Evolutionary conservation across 1,284 basidiomycete genomes (phyloP).

Genomic region (Trametes hirsuta): DNA sequence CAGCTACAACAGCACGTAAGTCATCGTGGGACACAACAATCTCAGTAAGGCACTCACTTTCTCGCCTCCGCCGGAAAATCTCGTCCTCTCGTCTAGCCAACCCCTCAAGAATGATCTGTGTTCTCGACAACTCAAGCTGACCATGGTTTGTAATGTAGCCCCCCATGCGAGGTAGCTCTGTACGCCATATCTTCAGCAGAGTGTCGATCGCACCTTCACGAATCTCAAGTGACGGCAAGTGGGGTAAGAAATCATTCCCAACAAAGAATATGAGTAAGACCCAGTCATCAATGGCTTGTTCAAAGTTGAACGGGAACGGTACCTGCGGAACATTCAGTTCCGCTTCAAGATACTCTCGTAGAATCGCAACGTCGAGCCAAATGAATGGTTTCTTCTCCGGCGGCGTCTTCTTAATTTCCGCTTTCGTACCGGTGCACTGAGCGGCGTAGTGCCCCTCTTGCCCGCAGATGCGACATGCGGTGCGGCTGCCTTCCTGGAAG

Average conservation of each 20-base stretch:
- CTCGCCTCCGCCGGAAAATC: slow-evolving; percentile 91
- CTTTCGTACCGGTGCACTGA: slow-evolving; percentile 83
- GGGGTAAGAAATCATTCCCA: slow-evolving; percentile 99
- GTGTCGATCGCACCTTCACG: slow-evolving; percentile 99
- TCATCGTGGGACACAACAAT: background rate
- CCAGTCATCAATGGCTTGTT: slow-evolving; percentile 99
- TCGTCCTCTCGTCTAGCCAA: slow-evolving; percentile 93
- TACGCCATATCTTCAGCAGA: slow-evolving; percentile 94
- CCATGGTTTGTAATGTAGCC: slow-evolving; percentile 97
- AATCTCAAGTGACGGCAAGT: slow-evolving; percentile 97
- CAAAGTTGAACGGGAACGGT: slow-evolving; percentile 92
- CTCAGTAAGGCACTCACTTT: slow-evolving; percentile 63
- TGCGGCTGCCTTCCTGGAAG: slow-evolving; percentile 75
- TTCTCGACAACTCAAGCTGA: slow-evolving; percentile 82
- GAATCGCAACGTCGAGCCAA: slow-evolving; percentile 94
- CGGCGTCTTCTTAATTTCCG: slow-evolving; percentile 66
- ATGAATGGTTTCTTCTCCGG: slow-evolving; percentile 97
- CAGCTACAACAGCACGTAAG: slow-evolving; percentile 55
- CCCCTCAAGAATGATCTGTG: slow-evolving; percentile 94
- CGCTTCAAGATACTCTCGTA: slow-evolving; percentile 97
- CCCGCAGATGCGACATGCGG: slow-evolving; percentile 89
- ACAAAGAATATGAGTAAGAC: slow-evolving; percentile 99
- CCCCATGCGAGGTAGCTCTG: slow-evolving; percentile 91
- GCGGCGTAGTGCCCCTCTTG: slow-evolving; percentile 94
- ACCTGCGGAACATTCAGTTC: slow-evolving; percentile 85